Evolutionary conservation across 176 grass and related monocot species (phyloP).

Genomic region (Oryza rufipogon): DNA sequence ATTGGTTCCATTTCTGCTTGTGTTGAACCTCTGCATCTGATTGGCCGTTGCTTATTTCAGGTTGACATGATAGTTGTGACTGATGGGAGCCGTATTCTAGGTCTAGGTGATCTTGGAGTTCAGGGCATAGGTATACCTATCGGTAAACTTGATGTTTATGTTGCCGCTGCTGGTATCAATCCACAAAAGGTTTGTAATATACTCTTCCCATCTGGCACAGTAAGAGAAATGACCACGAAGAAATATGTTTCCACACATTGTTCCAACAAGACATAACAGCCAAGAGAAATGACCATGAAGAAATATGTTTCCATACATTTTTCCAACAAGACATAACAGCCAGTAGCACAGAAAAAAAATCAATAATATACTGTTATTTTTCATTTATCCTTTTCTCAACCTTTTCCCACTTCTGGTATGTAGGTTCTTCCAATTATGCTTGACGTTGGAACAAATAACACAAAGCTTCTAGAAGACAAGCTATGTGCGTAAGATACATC

Average conservation of each 20-base stretch:
- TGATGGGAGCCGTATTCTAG: constrained; percentile 94
- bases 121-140: constrained; percentile 99
- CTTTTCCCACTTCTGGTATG: neutral
- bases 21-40: constrained; percentile 23
- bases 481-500: constrained; percentile 84
- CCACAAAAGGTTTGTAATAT: constrained; percentile 72
- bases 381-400: neutral
- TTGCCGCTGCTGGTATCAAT: constrained; percentile 96
- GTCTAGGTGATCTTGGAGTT: constrained; percentile 98
- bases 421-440: constrained; percentile 98
- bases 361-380: neutral
- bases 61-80: constrained; percentile 97
- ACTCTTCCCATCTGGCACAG: neutral
- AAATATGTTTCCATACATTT: constrained; percentile 7
- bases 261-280: neutral
- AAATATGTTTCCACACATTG: constrained; percentile 2
- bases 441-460: constrained; percentile 92
- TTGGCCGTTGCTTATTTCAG: constrained; percentile 45
- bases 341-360: neutral
- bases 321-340: neutral
- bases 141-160: constrained; percentile 98
- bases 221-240: neutral
- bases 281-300: neutral
- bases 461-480: constrained; percentile 91
- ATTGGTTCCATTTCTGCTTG: constrained; percentile 3